phyloP scores from a whole-genome alignment of 345 rosid genomes.

The Citrus trifoliata region DNA sequence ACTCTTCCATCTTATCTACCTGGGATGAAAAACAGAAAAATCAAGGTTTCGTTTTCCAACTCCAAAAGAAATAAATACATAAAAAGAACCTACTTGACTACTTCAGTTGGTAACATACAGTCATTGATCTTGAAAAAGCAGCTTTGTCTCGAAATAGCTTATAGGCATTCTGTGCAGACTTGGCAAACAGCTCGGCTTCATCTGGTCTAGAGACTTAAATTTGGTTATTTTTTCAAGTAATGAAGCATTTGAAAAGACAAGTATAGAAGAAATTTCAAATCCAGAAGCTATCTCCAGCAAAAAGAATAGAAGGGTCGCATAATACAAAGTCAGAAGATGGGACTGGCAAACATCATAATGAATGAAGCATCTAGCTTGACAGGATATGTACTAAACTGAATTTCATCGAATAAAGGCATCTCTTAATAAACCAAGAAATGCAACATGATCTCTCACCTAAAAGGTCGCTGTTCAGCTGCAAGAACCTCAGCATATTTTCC shows the following conservation, averaged over 20 bases:
- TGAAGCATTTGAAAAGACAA: not conserved
- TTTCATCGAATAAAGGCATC: not conserved
- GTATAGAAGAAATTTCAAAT: not conserved
- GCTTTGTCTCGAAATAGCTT: conserved; percentile 87
- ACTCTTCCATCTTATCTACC: conserved; percentile 89
- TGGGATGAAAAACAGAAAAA: conserved; percentile 16
- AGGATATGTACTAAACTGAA: not conserved
- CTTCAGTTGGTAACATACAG: conserved; percentile 39
- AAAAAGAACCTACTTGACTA: not conserved
- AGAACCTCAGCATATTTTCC: conserved; percentile 89
- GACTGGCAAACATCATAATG: not conserved
- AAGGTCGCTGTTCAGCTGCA: conserved; percentile 82
- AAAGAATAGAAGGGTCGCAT: not conserved
- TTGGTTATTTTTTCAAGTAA: conserved; percentile 7
- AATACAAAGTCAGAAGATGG: not conserved
- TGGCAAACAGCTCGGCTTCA: conserved; percentile 86
- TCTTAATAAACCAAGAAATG: not conserved
- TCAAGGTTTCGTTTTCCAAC: not conserved
- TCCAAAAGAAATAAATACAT: not conserved
- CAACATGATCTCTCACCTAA: conserved; percentile 51
- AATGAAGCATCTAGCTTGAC: not conserved
- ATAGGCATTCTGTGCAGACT: conserved; percentile 78
- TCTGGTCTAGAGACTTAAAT: conserved; percentile 56
- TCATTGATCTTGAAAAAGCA: conserved; percentile 84
- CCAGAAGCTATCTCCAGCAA: not conserved